Evolutionary conservation across 441 rosid genomes (phyloP), one percentile per base, ranked within the genome.

Genomic region (Euphorbia schlechtendalii): DNA sequence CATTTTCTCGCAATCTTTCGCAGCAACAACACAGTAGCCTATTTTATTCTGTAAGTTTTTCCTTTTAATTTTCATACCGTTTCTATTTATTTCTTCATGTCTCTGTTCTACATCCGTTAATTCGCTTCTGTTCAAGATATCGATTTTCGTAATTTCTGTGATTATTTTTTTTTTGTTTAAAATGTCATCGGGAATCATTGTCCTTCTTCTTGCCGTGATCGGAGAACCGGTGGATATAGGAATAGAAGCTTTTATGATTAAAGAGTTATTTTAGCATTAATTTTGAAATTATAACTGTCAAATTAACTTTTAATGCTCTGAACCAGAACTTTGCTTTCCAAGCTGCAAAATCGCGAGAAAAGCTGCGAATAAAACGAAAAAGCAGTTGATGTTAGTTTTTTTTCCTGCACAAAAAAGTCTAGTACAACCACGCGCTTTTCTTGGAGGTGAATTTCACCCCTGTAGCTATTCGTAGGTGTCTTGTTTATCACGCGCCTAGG

Each of bases 351-450:
- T 20, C 7, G 18, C 64, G 48, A 45, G 53, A 70, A 63, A 61
- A 24, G 62, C 25, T 51, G 56, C 64, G 41, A 70, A 67, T 43
- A 63, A 62, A 63, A 66, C 77, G 61, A 63, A 70, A 73, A 70
- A 62, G 70, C 64, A 49, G 72, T 77, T 72, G 58, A 34, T 41
- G 73, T 67, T 72, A n/a, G 54, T 77, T 66, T 25, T 32, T 58
- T 49, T 32, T 15, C 36, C 25, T 40, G 7, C 36, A n/a, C 18
- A 34, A 57, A 46, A 2, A 5, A 24, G 18, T n/a, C 17, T 12
- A 13, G 28, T 34, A 1, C 2, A 7, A 13, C 27, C 64, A 66
- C 72, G 74, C 63, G 53, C 41, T 28, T 22, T 9, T 0, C 5
- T 1, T 13, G 59, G 60, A 18, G 32, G 65, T 63, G 68, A 30